A percentile compares a stretch with the other conserved stretches of the same genome.
phyloP scores from a whole-genome alignment of 1,139 yeast species.

The Yamadazyma atlantica region DNA sequence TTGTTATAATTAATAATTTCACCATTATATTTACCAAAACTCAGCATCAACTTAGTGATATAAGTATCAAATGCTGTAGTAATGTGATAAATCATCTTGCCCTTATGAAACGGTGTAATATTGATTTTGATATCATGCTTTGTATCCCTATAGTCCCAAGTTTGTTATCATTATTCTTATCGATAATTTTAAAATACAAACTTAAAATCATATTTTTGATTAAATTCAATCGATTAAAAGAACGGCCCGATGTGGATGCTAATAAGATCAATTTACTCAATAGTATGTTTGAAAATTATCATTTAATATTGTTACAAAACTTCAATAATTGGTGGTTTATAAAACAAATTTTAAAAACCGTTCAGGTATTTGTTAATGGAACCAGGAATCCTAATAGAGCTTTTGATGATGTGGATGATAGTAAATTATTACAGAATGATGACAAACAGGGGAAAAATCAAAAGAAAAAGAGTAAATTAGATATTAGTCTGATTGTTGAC shows the following conservation, averaged over 20 bases:
- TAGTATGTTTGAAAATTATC: constrained; percentile 9
- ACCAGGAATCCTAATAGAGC: not conserved
- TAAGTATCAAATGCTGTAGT: not conserved
- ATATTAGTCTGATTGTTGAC: constrained; percentile 4
- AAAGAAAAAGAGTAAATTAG: constrained; percentile 1
- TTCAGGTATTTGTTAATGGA: constrained; percentile 8
- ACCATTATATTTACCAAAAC: constrained; percentile 1
- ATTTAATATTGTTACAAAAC: constrained; percentile 9
- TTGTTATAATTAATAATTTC: constrained; percentile 1
- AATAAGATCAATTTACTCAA: constrained; percentile 7
- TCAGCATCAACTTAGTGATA: constrained; percentile 6
- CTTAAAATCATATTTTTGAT: constrained; percentile 12
- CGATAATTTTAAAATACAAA: constrained; percentile 13
- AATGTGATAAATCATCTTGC: constrained; percentile 1
- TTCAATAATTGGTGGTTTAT: constrained; percentile 23
- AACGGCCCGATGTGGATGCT: constrained; percentile 9
- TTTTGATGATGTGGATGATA: not conserved
- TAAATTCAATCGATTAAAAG: constrained; percentile 9
- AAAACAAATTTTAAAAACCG: constrained; percentile 14
- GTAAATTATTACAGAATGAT: constrained; percentile 1
- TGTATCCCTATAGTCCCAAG: constrained; percentile 14
- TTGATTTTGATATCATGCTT: constrained; percentile 2
- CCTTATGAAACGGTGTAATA: not conserved
- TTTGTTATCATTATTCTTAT: constrained; percentile 11
- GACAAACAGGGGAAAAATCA: no score